Percentiles rank a stretch among this genome's conserved stretches.
These are phyloP conservation scores for Mortierella sp. DNA, from an alignment of 371 early-diverging fungal species.

Conservation along the genomic window DNA sequence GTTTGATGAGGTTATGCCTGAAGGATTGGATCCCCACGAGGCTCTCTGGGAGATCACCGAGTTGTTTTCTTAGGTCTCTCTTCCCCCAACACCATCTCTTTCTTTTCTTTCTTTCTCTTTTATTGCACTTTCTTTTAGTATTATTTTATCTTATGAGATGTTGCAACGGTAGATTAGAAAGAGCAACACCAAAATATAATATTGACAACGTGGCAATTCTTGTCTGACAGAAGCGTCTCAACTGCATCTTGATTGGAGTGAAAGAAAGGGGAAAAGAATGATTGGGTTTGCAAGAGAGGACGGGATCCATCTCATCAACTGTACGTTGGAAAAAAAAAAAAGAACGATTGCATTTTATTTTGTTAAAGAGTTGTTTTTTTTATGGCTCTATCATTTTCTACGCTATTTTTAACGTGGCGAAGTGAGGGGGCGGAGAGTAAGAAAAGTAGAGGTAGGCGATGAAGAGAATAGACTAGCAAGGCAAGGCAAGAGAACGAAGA, in stretches of 20 bases:
- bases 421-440: background rate
- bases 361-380: background rate
- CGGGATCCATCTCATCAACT: background rate
- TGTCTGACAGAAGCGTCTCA: background rate
- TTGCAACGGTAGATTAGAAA: background rate
- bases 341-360: no score
- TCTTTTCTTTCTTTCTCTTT: background rate
- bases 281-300: no score
- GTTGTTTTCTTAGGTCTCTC: constrained; percentile 16
- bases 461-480: background rate
- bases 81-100: no score
- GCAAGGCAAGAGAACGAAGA: no score
- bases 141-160: background rate
- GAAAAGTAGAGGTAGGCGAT: background rate
- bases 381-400: background rate
- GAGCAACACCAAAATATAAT: background rate
- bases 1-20: constrained; percentile 52
- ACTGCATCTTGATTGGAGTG: background rate
- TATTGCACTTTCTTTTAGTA: background rate
- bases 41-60: constrained; percentile 43
- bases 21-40: constrained; percentile 40
- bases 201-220: background rate
- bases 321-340: no score
- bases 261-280: background rate
- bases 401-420: background rate